These are phyloP conservation scores for Geotrichum macrosporum DNA, from an alignment of 1,139 yeast genomes.

Conservation along the genomic window DNA sequence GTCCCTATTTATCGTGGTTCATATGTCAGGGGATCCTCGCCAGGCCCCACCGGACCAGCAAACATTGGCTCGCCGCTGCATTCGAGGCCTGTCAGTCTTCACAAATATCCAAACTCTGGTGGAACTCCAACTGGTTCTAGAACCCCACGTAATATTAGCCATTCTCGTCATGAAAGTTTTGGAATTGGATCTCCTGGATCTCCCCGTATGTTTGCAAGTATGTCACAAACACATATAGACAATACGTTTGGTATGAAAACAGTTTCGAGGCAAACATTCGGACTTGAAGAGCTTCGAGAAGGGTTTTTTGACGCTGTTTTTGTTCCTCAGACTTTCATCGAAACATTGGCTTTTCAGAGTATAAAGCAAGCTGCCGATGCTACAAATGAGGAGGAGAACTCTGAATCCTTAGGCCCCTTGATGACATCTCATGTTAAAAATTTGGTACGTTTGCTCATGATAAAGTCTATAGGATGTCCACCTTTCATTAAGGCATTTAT, in stretches of 20 bases:
- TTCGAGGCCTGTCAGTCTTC: constrained; percentile 12
- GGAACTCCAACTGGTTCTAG: not conserved
- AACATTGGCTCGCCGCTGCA: constrained; percentile 9
- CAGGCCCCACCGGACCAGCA: not conserved
- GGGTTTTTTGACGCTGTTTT: constrained; percentile 49
- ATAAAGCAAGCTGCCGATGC: constrained; percentile 12
- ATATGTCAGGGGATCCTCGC: constrained; percentile 16
- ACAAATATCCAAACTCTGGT: not conserved
- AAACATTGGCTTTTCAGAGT: constrained; percentile 23
- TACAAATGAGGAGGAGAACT: not conserved
- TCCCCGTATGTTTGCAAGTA: not conserved
- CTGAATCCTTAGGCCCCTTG: not conserved
- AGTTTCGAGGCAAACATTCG: constrained; percentile 27
- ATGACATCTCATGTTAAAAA: not conserved
- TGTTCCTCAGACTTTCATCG: constrained; percentile 35
- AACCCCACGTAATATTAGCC: constrained; percentile 7
- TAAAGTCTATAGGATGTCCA: constrained; percentile 5
- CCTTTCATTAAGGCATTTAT: constrained; percentile 38
- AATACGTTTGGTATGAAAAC: constrained; percentile 1
- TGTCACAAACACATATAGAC: constrained; percentile 13
- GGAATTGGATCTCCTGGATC: not conserved
- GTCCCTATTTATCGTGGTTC: constrained; percentile 27
- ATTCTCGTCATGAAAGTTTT: constrained; percentile 4
- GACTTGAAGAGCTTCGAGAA: constrained; percentile 44
- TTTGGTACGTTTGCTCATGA: constrained; percentile 4